phyloP scores from a whole-genome alignment of 2,329 filamentous ascomycete species.

The Epicoccum sorghinum region DNA sequence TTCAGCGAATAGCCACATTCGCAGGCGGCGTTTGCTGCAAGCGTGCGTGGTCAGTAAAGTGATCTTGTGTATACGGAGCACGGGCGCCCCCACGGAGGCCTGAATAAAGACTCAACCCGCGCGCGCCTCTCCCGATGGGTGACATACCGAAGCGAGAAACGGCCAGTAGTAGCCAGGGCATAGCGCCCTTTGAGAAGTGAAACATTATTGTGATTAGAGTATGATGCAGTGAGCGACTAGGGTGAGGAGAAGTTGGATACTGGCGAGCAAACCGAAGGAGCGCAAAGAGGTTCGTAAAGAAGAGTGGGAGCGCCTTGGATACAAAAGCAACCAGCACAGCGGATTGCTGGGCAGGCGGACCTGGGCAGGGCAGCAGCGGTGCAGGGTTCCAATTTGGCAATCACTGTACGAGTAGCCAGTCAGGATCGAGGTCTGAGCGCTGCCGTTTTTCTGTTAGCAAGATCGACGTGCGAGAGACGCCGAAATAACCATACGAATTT shows the following conservation, averaged over 20 bases:
- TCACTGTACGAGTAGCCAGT: slow-evolving; percentile 20
- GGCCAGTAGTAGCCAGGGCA: slow-evolving; percentile 39
- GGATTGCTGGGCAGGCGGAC: slow-evolving; percentile 10
- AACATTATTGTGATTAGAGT: slow-evolving; percentile 26
- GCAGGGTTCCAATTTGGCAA: slow-evolving; percentile 16
- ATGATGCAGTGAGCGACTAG: slow-evolving; percentile 29
- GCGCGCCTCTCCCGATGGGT: neutral
- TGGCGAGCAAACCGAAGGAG: slow-evolving; percentile 23
- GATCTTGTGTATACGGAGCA: neutral
- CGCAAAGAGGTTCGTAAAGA: slow-evolving; percentile 17
- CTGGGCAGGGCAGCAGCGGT: slow-evolving; percentile 4
- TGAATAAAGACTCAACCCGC: neutral
- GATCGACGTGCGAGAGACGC: slow-evolving; percentile 18
- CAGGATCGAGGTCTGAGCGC: slow-evolving; percentile 14
- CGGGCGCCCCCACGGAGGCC: neutral
- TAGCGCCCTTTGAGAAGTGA: slow-evolving; percentile 26
- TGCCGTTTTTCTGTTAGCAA: slow-evolving; percentile 13
- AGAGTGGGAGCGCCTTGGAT: slow-evolving; percentile 12
- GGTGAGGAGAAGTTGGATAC: slow-evolving; percentile 16
- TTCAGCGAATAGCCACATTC: slow-evolving; percentile 73
- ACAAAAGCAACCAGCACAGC: slow-evolving; percentile 13
- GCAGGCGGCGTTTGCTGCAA: slow-evolving; percentile 59
- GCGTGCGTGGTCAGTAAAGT: slow-evolving; percentile 16
- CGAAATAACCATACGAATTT: slow-evolving; percentile 31
- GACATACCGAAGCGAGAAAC: slow-evolving; percentile 41